Percentiles rank a stretch among this genome's conserved stretches.
Conservation (phyloP, 2,329 filamentous ascomycete species). For the Epichloe gansuensis region DNA sequence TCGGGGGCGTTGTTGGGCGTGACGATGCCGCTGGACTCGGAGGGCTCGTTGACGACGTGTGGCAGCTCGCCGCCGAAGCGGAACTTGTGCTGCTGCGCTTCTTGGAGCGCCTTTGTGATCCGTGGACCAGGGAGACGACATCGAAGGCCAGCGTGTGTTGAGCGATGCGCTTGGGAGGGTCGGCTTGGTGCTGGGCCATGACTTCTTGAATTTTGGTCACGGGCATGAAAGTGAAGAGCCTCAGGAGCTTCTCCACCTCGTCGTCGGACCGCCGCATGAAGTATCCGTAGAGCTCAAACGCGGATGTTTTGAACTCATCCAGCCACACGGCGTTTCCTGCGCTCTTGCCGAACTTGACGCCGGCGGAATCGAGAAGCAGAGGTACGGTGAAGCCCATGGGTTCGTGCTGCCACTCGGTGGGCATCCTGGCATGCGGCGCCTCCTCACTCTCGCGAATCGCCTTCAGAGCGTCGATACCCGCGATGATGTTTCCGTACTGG, state of each 20-base stretch:
- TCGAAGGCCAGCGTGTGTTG: slow-evolving; percentile 78
- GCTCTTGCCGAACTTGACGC: slow-evolving; percentile 89
- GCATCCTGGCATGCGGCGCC: slow-evolving; percentile 27
- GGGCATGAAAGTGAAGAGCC: slow-evolving; percentile 83
- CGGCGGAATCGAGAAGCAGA: slow-evolving; percentile 71
- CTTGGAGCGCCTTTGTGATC: slow-evolving; percentile 48
- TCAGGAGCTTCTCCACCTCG: slow-evolving; percentile 71
- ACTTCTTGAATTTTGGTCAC: slow-evolving; percentile 51
- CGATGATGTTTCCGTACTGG: slow-evolving; percentile 91
- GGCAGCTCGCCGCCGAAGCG: slow-evolving; percentile 31
- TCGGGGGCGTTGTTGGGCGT: slow-evolving; percentile 35
- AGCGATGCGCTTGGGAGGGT: slow-evolving; percentile 62
- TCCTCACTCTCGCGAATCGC: slow-evolving; percentile 50
- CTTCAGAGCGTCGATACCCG: slow-evolving; percentile 78
- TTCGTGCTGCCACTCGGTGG: slow-evolving; percentile 32
- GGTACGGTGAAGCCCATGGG: slow-evolving; percentile 86
- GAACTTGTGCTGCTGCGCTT: slow-evolving; percentile 42
- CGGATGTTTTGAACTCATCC: slow-evolving; percentile 64
- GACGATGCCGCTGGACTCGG: slow-evolving; percentile 18
- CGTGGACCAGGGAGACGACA: slow-evolving; percentile 70
- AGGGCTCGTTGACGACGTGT: slow-evolving; percentile 18
- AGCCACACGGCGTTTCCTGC: slow-evolving; percentile 93
- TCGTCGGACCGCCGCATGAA: slow-evolving; percentile 73
- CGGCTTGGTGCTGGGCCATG: slow-evolving; percentile 54
- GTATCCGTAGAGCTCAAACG: slow-evolving; percentile 84